Percentiles rank a stretch among this genome's conserved stretches.
phyloP scores from a whole-genome alignment of 2,329 filamentous ascomycete genomes.

The Talaromyces amestolkiae region DNA sequence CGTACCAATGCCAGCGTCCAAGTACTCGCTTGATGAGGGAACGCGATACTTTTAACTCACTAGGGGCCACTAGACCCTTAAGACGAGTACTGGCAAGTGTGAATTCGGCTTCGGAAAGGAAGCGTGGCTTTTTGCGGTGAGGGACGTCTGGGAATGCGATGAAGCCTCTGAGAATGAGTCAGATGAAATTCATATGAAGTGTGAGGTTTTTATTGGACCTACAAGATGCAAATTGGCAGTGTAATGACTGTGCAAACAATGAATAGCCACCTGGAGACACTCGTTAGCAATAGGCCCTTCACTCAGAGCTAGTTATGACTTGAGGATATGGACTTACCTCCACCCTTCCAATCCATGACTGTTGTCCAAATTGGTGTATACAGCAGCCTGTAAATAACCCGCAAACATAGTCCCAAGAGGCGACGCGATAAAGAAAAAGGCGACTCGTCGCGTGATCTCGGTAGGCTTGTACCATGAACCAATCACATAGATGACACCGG shows the following conservation, averaged over 20 bases:
- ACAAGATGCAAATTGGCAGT: constrained; percentile 22
- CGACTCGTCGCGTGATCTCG: constrained; percentile 33
- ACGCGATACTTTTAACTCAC: constrained; percentile 32
- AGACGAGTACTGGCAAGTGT: constrained; percentile 23
- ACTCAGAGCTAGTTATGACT: neutral
- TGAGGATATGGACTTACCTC: constrained; percentile 16
- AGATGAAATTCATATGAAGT: neutral
- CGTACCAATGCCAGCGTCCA: constrained; percentile 42
- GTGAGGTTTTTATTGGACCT: neutral
- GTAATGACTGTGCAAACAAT: constrained; percentile 31
- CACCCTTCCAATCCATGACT: constrained; percentile 22
- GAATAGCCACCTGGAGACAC: constrained; percentile 30
- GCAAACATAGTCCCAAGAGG: constrained; percentile 35
- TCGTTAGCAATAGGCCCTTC: neutral
- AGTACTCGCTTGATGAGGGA: constrained; percentile 41
- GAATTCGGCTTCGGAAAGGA: constrained; percentile 20
- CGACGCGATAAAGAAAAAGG: constrained; percentile 33
- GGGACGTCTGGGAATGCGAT: constrained; percentile 34
- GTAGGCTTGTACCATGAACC: constrained; percentile 21
- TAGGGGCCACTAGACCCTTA: constrained; percentile 28
- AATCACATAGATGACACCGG: constrained; percentile 28
- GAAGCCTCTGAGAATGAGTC: constrained; percentile 16
- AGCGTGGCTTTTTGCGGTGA: constrained; percentile 24
- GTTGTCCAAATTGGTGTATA: constrained; percentile 33
- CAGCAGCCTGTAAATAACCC: constrained; percentile 34